These are phyloP conservation scores for Davidsoniella eucalypti DNA, from an alignment of 2,329 filamentous ascomycete species.

Conservation along the genomic window DNA sequence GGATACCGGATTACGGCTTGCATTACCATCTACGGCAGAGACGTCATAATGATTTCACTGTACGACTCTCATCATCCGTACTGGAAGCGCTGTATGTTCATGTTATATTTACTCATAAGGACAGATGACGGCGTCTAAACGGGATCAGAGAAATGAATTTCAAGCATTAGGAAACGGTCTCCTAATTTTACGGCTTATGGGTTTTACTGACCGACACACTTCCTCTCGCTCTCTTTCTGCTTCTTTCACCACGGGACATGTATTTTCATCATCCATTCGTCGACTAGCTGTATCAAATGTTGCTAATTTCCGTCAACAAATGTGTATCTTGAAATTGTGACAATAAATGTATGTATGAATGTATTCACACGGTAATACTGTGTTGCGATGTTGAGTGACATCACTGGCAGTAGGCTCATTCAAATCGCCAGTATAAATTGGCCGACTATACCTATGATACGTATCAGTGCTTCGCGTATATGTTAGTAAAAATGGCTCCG, in stretches of 20 bases:
- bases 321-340: too few species aligned
- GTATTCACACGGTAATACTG: too few species aligned
- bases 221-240: background rate
- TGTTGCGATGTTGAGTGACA: too few species aligned
- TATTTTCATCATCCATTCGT: too few species aligned
- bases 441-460: background rate
- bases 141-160: conserved; percentile 32
- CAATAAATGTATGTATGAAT: too few species aligned
- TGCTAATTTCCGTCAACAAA: too few species aligned
- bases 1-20: conserved; percentile 18
- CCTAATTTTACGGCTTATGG: conserved; percentile 13
- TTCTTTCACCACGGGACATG: background rate
- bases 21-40: conserved; percentile 25
- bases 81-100: conserved; percentile 50
- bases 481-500: background rate
- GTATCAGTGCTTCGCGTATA: background rate
- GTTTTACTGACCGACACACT: conserved; percentile 10
- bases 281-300: too few species aligned
- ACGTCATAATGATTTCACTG: conserved; percentile 37
- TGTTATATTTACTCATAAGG: conserved; percentile 24
- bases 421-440: background rate
- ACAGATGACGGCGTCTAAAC: conserved; percentile 48
- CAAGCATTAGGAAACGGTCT: conserved; percentile 14
- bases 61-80: conserved; percentile 39
- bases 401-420: background rate